Conservation (phyloP, 805 yeast genomes). For the Alloascoidea africana region DNA sequence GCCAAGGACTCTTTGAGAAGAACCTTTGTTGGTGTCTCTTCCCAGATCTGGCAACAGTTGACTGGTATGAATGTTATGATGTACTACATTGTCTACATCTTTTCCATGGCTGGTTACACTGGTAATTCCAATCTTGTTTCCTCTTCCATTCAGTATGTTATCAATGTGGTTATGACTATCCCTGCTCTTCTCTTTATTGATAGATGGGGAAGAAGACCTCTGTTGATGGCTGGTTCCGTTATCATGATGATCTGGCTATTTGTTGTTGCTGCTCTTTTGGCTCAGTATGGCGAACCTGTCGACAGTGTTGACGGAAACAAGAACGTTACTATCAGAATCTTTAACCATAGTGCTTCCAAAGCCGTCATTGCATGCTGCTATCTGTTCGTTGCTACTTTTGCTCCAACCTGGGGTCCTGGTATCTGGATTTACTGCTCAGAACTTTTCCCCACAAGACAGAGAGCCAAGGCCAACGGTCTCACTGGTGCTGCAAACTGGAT, state of each 20-base stretch:
- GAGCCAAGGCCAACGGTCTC: slow-evolving; percentile 50
- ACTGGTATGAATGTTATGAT: slow-evolving; percentile 57
- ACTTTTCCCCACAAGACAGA: slow-evolving; percentile 45
- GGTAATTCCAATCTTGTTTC: slow-evolving; percentile 37
- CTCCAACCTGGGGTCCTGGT: slow-evolving; percentile 30
- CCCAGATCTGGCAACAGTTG: slow-evolving; percentile 48
- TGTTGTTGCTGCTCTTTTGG: too few species aligned
- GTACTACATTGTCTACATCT: slow-evolving; percentile 53
- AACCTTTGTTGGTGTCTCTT: slow-evolving; percentile 34
- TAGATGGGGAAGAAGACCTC: slow-evolving; percentile 46
- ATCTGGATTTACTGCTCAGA: slow-evolving; percentile 58
- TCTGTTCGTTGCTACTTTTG: slow-evolving; percentile 26
- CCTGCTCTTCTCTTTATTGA: slow-evolving; percentile 50
- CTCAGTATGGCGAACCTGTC: slow-evolving; percentile 19
- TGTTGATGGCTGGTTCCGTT: too few species aligned
- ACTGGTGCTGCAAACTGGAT: slow-evolving; percentile 59
- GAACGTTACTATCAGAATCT: slow-evolving; percentile 14
- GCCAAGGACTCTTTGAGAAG: slow-evolving; percentile 30
- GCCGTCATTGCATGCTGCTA: slow-evolving; percentile 30
- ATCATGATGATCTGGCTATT: too few species aligned
- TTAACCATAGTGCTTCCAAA: slow-evolving; percentile 16
- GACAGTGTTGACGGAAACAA: slow-evolving; percentile 22
- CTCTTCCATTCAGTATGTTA: slow-evolving; percentile 42
- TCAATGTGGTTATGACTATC: slow-evolving; percentile 38
- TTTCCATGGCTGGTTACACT: slow-evolving; percentile 46